phyloP scores from a whole-genome alignment of 2,329 filamentous ascomycete genomes.

The Talaromyces piceae region DNA sequence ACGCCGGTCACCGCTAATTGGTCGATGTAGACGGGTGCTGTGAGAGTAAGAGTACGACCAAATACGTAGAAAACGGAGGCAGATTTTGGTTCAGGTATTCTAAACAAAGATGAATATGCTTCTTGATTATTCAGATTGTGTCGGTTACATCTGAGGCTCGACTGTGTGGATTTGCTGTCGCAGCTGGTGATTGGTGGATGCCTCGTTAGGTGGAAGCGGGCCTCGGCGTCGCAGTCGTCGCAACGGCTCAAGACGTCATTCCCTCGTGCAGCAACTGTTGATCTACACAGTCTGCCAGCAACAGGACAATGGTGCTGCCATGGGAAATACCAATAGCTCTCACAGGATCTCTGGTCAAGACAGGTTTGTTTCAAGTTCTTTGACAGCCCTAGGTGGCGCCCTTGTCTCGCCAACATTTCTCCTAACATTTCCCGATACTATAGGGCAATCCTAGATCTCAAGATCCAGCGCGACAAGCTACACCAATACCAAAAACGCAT shows the following conservation, averaged over 20 bases:
- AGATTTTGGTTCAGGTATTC: too few species aligned
- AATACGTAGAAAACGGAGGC: not conserved
- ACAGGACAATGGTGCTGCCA: conserved; percentile 26
- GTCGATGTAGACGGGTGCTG: not conserved
- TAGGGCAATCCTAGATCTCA: conserved; percentile 95
- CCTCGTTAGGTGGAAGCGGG: not conserved
- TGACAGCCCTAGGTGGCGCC: not conserved
- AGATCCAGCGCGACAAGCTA: conserved; percentile 93
- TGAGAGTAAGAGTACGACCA: not conserved
- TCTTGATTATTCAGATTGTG: not conserved
- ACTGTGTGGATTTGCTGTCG: not conserved
- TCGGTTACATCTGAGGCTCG: not conserved
- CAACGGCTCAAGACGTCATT: conserved; percentile 1
- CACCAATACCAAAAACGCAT: conserved; percentile 94
- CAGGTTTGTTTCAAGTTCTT: conserved; percentile 52
- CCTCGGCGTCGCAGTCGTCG: not conserved
- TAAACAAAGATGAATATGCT: not conserved
- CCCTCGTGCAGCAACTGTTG: not conserved
- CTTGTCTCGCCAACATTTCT: not conserved
- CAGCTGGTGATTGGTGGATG: not conserved
- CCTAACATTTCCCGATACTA: not conserved
- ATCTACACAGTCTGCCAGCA: too few species aligned
- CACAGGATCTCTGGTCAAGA: conserved; percentile 72
- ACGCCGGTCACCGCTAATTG: conserved; percentile 1
- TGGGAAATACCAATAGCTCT: conserved; percentile 59